These are phyloP conservation scores for Chiua virens DNA, from an alignment of 768 basidiomycete species.

Conservation along the genomic window DNA sequence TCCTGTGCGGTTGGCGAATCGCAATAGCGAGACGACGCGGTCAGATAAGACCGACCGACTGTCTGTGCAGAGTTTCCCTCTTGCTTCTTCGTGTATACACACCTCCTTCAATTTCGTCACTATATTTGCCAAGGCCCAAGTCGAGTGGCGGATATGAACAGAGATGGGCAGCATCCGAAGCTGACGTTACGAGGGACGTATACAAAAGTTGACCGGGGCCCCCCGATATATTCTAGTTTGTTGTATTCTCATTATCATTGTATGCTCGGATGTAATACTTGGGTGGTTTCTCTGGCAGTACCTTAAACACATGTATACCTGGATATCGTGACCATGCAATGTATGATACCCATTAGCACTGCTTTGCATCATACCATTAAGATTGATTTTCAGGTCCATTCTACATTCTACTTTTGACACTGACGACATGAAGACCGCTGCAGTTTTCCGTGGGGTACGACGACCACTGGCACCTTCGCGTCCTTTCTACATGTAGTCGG, in stretches of 20 bases:
- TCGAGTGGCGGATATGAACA: constrained; percentile 4
- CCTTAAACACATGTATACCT: background rate
- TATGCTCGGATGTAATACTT: constrained; percentile 10
- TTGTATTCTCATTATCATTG: background rate
- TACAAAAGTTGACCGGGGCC: constrained; percentile 19
- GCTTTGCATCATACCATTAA: too few relatives aligned
- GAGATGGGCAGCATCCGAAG: constrained; percentile 28
- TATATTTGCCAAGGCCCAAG: background rate
- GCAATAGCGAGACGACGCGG: background rate
- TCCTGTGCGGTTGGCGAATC: constrained; percentile 4
- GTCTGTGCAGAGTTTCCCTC: background rate
- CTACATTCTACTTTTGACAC: too few relatives aligned
- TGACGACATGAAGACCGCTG: background rate
- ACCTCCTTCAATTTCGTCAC: constrained; percentile 1
- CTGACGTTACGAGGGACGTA: constrained; percentile 16
- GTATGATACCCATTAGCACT: too few relatives aligned
- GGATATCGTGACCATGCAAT: too few relatives aligned
- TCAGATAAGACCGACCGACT: constrained; percentile 4
- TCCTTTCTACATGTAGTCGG: background rate
- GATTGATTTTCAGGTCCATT: too few relatives aligned
- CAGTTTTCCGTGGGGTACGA: constrained; percentile 3
- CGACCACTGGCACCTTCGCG: background rate
- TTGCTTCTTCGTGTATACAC: background rate
- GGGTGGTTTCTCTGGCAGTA: background rate
- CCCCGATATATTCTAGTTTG: background rate